Conservation (phyloP, 2,329 filamentous ascomycete genomes). For the Aspergillus vadensis region DNA sequence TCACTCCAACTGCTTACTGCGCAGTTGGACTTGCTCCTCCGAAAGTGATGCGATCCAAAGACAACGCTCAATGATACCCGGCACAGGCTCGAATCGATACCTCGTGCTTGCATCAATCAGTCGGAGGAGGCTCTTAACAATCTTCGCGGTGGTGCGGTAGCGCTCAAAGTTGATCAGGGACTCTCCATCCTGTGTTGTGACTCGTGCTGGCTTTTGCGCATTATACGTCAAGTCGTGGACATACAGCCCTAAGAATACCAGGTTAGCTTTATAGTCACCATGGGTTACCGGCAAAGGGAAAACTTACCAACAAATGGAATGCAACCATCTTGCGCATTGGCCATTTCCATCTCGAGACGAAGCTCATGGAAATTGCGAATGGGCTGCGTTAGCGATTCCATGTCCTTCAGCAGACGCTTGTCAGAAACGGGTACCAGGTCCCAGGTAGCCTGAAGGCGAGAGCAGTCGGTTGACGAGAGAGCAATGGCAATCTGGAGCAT, state of each 20-base stretch:
- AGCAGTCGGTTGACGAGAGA: slow-evolving; percentile 60
- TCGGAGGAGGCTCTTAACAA: slow-evolving; percentile 65
- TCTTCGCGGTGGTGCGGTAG: slow-evolving; percentile 64
- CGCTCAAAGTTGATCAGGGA: slow-evolving; percentile 68
- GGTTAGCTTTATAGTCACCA: background rate
- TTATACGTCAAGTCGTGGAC: slow-evolving; percentile 69
- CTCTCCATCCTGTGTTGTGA: slow-evolving; percentile 52
- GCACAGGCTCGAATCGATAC: slow-evolving; percentile 60
- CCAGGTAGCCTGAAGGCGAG: slow-evolving; percentile 62
- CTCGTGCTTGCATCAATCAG: slow-evolving; percentile 65
- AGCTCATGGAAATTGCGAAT: slow-evolving; percentile 65
- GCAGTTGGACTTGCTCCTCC: slow-evolving; percentile 58
- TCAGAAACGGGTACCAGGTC: slow-evolving; percentile 57
- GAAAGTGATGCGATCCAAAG: slow-evolving; percentile 64
- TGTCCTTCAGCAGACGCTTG: slow-evolving; percentile 56
- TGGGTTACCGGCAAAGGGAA: background rate
- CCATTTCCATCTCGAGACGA: slow-evolving; percentile 64
- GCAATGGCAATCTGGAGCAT: slow-evolving; percentile 67
- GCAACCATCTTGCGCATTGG: slow-evolving; percentile 60
- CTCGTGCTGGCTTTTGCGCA: slow-evolving; percentile 64
- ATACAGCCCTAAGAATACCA: slow-evolving; percentile 55
- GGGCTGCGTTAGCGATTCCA: slow-evolving; percentile 64
- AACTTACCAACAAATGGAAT: slow-evolving; percentile 64
- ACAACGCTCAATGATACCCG: slow-evolving; percentile 62
- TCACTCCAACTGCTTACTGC: slow-evolving; percentile 49